phyloP scores from a whole-genome alignment of 176 grass and related monocot species.

The Coix lacrymajobi region DNA sequence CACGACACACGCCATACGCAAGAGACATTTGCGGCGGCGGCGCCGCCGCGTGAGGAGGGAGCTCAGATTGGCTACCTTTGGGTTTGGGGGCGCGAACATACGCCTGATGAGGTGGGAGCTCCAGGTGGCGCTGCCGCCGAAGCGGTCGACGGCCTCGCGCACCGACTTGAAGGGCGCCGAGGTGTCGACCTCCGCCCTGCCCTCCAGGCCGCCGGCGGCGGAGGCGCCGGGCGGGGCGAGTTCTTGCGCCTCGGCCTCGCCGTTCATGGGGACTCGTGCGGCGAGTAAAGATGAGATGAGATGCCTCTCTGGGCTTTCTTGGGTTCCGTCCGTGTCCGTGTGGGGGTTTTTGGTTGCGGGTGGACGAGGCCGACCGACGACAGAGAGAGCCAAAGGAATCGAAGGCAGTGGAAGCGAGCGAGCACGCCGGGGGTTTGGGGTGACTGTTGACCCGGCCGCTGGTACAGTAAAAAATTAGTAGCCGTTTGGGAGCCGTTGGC shows the following conservation, averaged over 20 bases:
- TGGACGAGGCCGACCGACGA: background rate
- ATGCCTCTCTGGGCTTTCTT: background rate
- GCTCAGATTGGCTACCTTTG: background rate
- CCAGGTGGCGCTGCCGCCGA: slow-evolving; percentile 76
- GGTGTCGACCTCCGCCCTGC: slow-evolving; percentile 80
- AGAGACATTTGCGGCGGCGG: background rate
- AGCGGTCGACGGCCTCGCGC: slow-evolving; percentile 80
- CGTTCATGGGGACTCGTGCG: slow-evolving; percentile 19
- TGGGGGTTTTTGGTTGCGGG: background rate
- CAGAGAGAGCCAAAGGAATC: slow-evolving; percentile 8
- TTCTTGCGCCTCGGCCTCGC: background rate
- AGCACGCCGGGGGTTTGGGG: background rate
- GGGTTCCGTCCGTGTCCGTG: slow-evolving; percentile 2
- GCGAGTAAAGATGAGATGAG: slow-evolving; percentile 3
- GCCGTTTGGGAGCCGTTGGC: background rate
- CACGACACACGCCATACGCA: background rate
- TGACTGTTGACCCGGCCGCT: background rate
- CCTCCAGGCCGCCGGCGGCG: background rate
- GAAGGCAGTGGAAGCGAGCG: background rate
- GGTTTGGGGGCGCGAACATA: slow-evolving; percentile 26
- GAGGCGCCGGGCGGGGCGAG: background rate
- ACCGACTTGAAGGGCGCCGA: slow-evolving; percentile 82
- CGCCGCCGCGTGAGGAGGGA: background rate
- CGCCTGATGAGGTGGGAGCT: slow-evolving; percentile 54
- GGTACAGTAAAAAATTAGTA: background rate